Evolutionary conservation across 2,329 filamentous ascomycete species (phyloP).

Genomic region (Fusarium sp.): DNA sequence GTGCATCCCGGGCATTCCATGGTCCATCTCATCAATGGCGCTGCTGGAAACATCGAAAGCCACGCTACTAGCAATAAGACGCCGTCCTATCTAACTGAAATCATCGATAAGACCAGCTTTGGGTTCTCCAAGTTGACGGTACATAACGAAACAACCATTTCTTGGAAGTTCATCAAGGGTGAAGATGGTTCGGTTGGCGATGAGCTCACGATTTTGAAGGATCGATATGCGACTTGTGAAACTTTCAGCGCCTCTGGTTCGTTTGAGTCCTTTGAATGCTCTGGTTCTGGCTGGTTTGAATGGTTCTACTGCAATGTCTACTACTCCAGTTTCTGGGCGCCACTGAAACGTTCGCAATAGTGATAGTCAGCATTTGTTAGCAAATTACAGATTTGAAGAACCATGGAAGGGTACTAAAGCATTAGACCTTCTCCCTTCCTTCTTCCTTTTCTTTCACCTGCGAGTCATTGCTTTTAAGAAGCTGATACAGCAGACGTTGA

Average conservation of each 20-base stretch:
- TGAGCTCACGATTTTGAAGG: background rate
- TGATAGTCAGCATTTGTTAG: no score
- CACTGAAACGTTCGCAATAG: background rate
- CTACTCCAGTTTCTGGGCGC: background rate
- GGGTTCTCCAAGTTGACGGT: slow-evolving; percentile 8
- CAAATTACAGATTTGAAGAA: no score
- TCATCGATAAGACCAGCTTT: background rate
- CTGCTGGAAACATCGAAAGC: slow-evolving; percentile 7
- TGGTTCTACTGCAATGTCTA: background rate
- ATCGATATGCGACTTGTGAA: background rate
- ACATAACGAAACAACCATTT: background rate
- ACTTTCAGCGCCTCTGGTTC: no score
- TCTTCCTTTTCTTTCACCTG: no score
- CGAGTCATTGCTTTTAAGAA: no score
- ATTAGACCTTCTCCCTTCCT: no score
- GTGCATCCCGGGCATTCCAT: background rate
- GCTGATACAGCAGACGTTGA: no score
- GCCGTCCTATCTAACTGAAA: rapidly evolving
- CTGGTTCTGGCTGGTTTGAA: background rate
- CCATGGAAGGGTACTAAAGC: no score
- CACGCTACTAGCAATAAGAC: background rate
- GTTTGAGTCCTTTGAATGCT: background rate
- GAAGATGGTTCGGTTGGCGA: background rate
- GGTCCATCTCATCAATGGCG: background rate
- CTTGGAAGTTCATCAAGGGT: background rate